These are phyloP conservation scores for Gossypium gossypioides DNA, from an alignment of 441 rosid genomes.

Conservation along the genomic window DNA sequence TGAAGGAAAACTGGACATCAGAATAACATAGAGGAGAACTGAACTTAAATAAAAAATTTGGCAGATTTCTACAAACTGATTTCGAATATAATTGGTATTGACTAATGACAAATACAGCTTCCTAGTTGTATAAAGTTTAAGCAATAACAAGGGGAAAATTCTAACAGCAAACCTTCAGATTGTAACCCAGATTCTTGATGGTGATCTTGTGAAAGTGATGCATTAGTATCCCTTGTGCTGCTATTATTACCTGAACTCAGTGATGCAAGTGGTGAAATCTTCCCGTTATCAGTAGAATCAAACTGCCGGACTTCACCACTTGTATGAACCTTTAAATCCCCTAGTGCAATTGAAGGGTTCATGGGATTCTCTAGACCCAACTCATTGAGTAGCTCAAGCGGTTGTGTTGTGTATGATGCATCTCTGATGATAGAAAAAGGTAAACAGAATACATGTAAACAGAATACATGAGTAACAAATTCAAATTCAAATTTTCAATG, in stretches of 20 bases:
- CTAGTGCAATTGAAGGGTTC: conserved; percentile 14
- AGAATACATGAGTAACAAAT: conserved; percentile 11
- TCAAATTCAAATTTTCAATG: background rate
- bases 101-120: background rate
- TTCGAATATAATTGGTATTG: background rate
- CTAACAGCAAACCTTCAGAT: conserved; percentile 50
- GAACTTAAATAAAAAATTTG: background rate
- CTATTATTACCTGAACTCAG: conserved; percentile 29
- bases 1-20: conserved; percentile 3
- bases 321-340: conserved; percentile 21
- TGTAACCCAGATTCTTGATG: conserved; percentile 13
- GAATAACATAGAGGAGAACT: background rate
- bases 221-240: background rate
- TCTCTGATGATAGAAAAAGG: conserved; percentile 46
- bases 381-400: conserved; percentile 87
- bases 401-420: conserved; percentile 97
- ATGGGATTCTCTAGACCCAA: conserved; percentile 52
- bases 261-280: conserved; percentile 29
- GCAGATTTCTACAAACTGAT: background rate
- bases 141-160: background rate
- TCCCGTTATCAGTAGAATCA: conserved; percentile 36
- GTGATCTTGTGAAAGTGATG: conserved; percentile 11
- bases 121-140: conserved; percentile 9
- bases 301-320: conserved; percentile 25
- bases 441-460: conserved; percentile 6